Conservation (phyloP, 768 basidiomycete species). For the Hypholoma fasciculare region DNA sequence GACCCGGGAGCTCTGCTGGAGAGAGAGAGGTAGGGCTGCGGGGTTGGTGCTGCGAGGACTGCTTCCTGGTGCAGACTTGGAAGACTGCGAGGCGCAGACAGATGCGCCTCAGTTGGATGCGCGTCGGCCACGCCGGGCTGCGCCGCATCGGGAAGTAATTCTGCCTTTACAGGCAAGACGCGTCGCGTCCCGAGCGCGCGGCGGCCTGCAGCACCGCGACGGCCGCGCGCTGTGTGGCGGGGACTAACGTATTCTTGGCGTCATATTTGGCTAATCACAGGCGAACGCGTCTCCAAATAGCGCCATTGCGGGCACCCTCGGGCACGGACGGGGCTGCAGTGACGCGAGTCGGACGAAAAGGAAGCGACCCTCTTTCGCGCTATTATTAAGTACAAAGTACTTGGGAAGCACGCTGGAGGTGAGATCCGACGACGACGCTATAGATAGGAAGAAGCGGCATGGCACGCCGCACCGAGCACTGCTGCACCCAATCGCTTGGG, state of each 20-base stretch:
- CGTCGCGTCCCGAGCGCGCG: background rate
- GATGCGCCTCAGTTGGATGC: background rate
- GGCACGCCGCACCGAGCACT: background rate
- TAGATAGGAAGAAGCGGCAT: background rate
- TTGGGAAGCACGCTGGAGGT: background rate
- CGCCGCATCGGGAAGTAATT: slow-evolving; percentile 19
- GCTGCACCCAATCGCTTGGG: background rate
- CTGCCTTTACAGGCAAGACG: slow-evolving; percentile 16
- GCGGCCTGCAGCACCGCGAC: background rate
- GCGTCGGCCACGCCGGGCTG: background rate
- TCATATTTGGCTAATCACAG: background rate
- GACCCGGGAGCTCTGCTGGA: background rate
- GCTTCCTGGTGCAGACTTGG: no score
- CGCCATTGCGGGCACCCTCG: background rate
- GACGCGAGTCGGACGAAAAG: background rate
- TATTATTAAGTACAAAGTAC: background rate
- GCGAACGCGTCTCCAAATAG: background rate
- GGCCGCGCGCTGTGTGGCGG: background rate
- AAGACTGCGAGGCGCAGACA: background rate
- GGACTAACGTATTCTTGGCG: background rate
- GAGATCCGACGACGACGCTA: background rate
- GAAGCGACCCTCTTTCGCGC: background rate
- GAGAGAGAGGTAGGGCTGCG: no score
- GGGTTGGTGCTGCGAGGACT: no score
- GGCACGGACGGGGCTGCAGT: background rate